phyloP scores from a whole-genome alignment of 352 stramenopile species.

The Pythium diclinum region DNA sequence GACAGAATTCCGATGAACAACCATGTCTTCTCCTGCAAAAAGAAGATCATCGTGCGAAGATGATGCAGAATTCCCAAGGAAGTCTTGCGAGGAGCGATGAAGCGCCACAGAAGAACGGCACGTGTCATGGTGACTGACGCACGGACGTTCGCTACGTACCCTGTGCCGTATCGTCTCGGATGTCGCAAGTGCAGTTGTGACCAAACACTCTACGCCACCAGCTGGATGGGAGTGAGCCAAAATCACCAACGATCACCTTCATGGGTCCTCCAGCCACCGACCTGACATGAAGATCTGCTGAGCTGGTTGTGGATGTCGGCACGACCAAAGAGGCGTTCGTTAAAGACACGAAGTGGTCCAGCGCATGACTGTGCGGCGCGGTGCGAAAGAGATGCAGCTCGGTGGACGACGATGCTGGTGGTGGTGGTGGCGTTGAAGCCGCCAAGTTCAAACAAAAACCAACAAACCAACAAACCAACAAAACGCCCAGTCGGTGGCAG shows the following conservation, averaged over 20 bases:
- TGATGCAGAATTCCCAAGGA: not conserved
- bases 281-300: too few relatives aligned
- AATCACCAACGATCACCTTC: not conserved
- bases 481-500: not conserved
- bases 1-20: not conserved
- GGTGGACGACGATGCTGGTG: not conserved
- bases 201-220: slow-evolving; percentile 15
- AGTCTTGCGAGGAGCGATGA: not conserved
- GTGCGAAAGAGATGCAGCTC: slow-evolving; percentile 25
- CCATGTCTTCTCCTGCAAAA: not conserved
- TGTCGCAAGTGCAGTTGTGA: not conserved
- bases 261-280: too few relatives aligned
- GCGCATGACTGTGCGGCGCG: slow-evolving; percentile 12
- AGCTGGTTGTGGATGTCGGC: not conserved
- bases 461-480: too few relatives aligned
- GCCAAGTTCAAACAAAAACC: too few relatives aligned
- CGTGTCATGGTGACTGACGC: slow-evolving; percentile 7
- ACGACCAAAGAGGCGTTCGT: not conserved
- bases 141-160: not conserved
- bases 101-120: not conserved
- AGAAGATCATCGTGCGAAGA: not conserved
- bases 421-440: not conserved
- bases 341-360: slow-evolving; percentile 20
- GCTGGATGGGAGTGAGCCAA: slow-evolving; percentile 6
- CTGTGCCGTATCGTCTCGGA: slow-evolving; percentile 4